Conservation (phyloP, 2,329 filamentous ascomycete genomes). For the Penicillium olsonii region DNA sequence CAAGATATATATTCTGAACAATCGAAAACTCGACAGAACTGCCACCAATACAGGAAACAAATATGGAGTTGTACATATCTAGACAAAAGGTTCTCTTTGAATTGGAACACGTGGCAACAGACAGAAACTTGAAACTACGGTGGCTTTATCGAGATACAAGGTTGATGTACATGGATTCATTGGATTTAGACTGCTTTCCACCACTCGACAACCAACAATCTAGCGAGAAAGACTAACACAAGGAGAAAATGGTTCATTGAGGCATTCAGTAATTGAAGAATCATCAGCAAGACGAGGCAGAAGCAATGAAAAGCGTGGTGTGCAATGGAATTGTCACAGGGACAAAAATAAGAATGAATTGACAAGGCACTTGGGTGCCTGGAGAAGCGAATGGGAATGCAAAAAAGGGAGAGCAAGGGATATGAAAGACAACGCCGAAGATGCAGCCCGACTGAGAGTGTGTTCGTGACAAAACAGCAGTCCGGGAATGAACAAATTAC, state of each 20-base stretch:
- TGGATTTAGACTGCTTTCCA: background rate
- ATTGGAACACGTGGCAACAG: too few relatives aligned
- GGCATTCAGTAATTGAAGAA: background rate
- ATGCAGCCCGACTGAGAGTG: slow-evolving; percentile 17
- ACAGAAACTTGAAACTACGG: too few relatives aligned
- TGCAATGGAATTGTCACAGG: background rate
- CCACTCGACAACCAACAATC: too few relatives aligned
- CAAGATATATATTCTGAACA: too few relatives aligned
- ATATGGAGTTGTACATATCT: too few relatives aligned
- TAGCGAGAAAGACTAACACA: background rate
- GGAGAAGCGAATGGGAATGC: slow-evolving; percentile 10
- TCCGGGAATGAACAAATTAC: slow-evolving; percentile 9
- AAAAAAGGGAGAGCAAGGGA: slow-evolving; percentile 10
- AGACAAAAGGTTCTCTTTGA: too few relatives aligned
- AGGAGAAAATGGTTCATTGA: background rate
- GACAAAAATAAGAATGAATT: slow-evolving; percentile 5
- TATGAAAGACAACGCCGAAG: slow-evolving; percentile 22
- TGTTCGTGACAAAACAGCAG: background rate
- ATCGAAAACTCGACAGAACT: too few relatives aligned
- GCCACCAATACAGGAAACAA: too few relatives aligned
- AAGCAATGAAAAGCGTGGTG: background rate
- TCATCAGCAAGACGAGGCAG: background rate
- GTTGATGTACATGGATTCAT: too few relatives aligned
- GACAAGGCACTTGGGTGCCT: slow-evolving; percentile 2
- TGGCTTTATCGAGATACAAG: too few relatives aligned